Percentiles rank a stretch among this genome's conserved stretches.
Conservation (phyloP, 179 eudicot species). For the Spergularia azorica region DNA sequence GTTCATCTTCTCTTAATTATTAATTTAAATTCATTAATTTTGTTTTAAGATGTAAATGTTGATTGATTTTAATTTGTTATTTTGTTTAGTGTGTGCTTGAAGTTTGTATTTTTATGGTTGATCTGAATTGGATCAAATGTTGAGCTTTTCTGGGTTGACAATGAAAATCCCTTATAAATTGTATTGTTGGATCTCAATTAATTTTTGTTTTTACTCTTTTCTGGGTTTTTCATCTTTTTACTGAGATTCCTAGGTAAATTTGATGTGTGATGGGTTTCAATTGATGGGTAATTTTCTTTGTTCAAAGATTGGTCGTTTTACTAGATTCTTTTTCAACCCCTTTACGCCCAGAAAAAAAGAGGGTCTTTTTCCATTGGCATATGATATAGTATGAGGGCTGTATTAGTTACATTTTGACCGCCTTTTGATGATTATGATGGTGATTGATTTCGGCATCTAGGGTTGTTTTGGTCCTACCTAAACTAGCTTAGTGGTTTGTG, state of each 20-base stretch:
- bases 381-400: neutral
- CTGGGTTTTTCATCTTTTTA: conserved; percentile 12
- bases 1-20: conserved; percentile 10
- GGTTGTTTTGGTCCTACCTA: conserved; percentile 24
- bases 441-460: conserved; percentile 17
- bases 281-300: conserved; percentile 17
- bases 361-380: neutral
- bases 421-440: conserved; percentile 17
- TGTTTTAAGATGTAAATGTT: conserved; percentile 11
- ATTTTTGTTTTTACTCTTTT: neutral
- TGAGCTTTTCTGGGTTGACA: neutral
- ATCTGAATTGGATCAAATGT: conserved; percentile 14
- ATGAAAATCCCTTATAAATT: conserved; percentile 15
- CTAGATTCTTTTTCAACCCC: conserved; percentile 12
- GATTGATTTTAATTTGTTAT: neutral
- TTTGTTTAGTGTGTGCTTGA: neutral
- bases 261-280: neutral
- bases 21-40: neutral
- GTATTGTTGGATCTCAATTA: conserved; percentile 9
- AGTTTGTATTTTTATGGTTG: conserved; percentile 1
- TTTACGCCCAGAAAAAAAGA: neutral
- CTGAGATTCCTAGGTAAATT: neutral
- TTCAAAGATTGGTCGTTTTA: conserved; percentile 1
- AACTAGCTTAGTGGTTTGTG: conserved; percentile 12
- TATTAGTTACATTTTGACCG: conserved; percentile 19